A percentile compares a stretch with the other conserved stretches of the same genome.
phyloP scores from a whole-genome alignment of 2,329 filamentous ascomycete genomes.

The Paramyrothecium roridum region DNA sequence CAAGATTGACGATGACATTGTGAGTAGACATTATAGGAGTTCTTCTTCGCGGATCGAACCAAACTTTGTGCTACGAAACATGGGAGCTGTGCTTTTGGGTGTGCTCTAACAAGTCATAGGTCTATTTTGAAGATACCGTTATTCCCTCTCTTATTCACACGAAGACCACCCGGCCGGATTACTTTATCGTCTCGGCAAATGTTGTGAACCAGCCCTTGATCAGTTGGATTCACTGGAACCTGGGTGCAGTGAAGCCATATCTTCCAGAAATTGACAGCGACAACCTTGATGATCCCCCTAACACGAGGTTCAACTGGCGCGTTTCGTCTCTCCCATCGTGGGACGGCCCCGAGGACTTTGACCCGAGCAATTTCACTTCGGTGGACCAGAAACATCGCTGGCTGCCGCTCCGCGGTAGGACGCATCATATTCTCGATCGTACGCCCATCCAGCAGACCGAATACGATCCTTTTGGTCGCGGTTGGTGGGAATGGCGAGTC shows the following conservation, averaged over 20 bases:
- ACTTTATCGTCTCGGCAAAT: slow-evolving; percentile 51
- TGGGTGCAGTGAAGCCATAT: slow-evolving; percentile 50
- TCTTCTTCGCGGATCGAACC: neutral
- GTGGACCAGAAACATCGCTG: slow-evolving; percentile 44
- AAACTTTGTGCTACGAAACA: neutral
- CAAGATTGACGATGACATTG: slow-evolving; percentile 34
- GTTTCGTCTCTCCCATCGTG: slow-evolving; percentile 33
- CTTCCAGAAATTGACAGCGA: slow-evolving; percentile 39
- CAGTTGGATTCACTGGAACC: slow-evolving; percentile 50
- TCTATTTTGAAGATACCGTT: slow-evolving; percentile 32
- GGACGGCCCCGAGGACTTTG: slow-evolving; percentile 22
- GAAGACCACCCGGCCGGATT: slow-evolving; percentile 46
- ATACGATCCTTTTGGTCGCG: slow-evolving; percentile 42
- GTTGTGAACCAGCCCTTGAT: slow-evolving; percentile 54
- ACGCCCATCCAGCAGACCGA: slow-evolving; percentile 46
- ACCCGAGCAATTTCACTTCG: slow-evolving; percentile 25
- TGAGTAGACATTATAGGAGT: slow-evolving; percentile 15
- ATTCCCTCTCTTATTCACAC: slow-evolving; percentile 53
- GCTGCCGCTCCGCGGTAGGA: slow-evolving; percentile 35
- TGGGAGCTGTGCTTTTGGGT: neutral
- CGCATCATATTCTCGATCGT: slow-evolving; percentile 34
- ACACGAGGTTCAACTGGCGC: slow-evolving; percentile 29
- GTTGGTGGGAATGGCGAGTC: slow-evolving; percentile 46
- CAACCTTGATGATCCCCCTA: slow-evolving; percentile 6
- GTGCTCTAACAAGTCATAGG: slow-evolving; percentile 15